Conservation (phyloP, 1,139 yeast species). For the Arxiozyma bovina region DNA sequence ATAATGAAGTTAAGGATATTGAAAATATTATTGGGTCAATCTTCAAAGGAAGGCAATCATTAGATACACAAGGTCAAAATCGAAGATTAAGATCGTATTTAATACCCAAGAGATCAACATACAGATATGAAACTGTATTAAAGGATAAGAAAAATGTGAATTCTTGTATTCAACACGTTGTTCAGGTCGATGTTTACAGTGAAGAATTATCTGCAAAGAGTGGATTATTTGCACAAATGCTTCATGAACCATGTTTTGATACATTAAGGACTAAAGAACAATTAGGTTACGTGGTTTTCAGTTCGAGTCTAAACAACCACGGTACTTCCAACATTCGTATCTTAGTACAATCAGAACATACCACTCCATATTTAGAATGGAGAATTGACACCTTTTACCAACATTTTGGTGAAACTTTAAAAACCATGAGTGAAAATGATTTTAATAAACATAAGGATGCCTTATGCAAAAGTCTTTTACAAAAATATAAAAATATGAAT, state of each 20-base stretch:
- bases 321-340: slow-evolving; percentile 71
- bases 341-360: slow-evolving; percentile 78
- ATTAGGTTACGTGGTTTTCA: slow-evolving; percentile 80
- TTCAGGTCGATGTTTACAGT: slow-evolving; percentile 52
- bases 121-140: slow-evolving; percentile 44
- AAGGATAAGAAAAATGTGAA: slow-evolving; percentile 69
- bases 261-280: slow-evolving; percentile 90
- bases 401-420: slow-evolving; percentile 32
- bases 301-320: slow-evolving; percentile 59
- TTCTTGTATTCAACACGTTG: slow-evolving; percentile 72
- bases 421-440: slow-evolving; percentile 47
- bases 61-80: slow-evolving; percentile 30
- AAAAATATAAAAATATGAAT: slow-evolving; percentile 63
- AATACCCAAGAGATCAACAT: slow-evolving; percentile 38
- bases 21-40: background rate
- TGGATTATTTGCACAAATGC: slow-evolving; percentile 61
- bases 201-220: slow-evolving; percentile 40
- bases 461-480: slow-evolving; percentile 53
- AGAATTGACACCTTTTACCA: slow-evolving; percentile 63
- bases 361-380: slow-evolving; percentile 63
- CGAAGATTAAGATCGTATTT: slow-evolving; percentile 43
- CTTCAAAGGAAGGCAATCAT: slow-evolving; percentile 26
- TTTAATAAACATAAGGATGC: slow-evolving; percentile 64
- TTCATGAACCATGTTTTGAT: slow-evolving; percentile 82
- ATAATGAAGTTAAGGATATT: slow-evolving; percentile 46